A percentile compares a stretch with the other conserved stretches of the same genome.
These are phyloP conservation scores for Sordaria brevicollis DNA, from an alignment of 495 filamentous ascomycete species.

Conservation along the genomic window DNA sequence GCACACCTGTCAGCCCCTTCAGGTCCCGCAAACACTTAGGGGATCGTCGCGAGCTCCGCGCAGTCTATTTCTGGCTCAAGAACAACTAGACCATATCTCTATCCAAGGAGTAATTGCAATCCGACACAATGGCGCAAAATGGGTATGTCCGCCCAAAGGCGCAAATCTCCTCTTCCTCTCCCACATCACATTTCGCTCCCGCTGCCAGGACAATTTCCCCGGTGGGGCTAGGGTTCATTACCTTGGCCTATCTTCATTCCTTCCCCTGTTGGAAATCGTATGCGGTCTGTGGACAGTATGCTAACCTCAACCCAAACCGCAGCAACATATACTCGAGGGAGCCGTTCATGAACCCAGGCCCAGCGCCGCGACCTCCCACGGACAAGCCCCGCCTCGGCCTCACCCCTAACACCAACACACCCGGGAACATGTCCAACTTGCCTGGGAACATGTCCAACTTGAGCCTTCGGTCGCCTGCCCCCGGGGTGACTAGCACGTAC, in stretches of 20 bases:
- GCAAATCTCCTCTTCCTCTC: background rate
- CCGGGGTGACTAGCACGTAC: slow-evolving; percentile 34
- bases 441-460: slow-evolving; percentile 72
- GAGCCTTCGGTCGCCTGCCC: slow-evolving; percentile 51
- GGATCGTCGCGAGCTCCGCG: background rate
- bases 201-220: background rate
- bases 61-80: background rate
- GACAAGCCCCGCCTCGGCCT: slow-evolving; percentile 73
- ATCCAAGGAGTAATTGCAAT: background rate
- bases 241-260: background rate
- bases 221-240: background rate
- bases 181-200: background rate
- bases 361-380: slow-evolving; percentile 80
- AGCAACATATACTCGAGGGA: slow-evolving; percentile 52
- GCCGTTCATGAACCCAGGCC: slow-evolving; percentile 94
- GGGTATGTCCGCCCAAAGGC: background rate
- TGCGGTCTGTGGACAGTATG: background rate
- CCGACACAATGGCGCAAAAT: background rate
- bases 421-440: slow-evolving; percentile 52
- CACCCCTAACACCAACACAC: slow-evolving; percentile 58
- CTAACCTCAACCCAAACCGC: background rate
- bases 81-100: background rate
- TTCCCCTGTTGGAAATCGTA: background rate
- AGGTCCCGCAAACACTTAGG: background rate
- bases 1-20: background rate